Percentiles rank a stretch among this genome's conserved stretches.
These are phyloP conservation scores for Xenosphaeropsis pyriputrescens DNA, from an alignment of 2,329 filamentous ascomycete genomes.

Conservation along the genomic window DNA sequence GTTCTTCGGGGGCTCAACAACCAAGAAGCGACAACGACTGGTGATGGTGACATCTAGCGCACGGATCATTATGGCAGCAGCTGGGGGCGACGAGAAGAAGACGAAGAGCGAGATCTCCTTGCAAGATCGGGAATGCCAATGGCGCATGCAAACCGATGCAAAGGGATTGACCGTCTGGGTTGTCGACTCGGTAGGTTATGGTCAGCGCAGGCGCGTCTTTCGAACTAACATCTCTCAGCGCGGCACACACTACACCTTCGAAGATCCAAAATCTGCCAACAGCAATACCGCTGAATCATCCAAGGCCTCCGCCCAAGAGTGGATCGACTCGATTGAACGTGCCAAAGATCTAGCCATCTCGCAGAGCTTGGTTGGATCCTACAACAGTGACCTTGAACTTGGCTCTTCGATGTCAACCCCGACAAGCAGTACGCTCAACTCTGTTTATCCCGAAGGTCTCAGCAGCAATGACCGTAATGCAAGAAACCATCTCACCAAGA, in stretches of 20 bases:
- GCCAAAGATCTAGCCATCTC: slow-evolving; percentile 74
- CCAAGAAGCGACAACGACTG: slow-evolving; percentile 82
- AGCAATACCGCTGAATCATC: slow-evolving; percentile 43
- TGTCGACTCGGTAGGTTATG: slow-evolving; percentile 72
- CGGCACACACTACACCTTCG: slow-evolving; percentile 84
- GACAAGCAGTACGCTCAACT: slow-evolving; percentile 49
- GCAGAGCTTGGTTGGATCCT: slow-evolving; percentile 51
- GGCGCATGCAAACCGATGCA: slow-evolving; percentile 68
- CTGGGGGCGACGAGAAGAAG: slow-evolving; percentile 91
- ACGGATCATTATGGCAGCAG: slow-evolving; percentile 76
- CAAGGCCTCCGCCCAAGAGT: slow-evolving; percentile 67
- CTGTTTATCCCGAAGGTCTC: slow-evolving; percentile 36
- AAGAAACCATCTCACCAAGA: slow-evolving; percentile 43
- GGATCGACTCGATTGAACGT: slow-evolving; percentile 78
- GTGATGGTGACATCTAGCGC: slow-evolving; percentile 93
- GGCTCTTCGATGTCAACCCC: slow-evolving; percentile 63
- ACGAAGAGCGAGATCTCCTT: slow-evolving; percentile 87
- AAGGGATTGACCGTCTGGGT: slow-evolving; percentile 83
- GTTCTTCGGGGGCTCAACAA: slow-evolving; percentile 83
- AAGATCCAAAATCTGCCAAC: slow-evolving; percentile 66
- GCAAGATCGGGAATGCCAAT: slow-evolving; percentile 57
- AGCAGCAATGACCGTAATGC: slow-evolving; percentile 35
- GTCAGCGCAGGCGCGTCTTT: background rate
- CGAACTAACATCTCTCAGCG: slow-evolving; percentile 26
- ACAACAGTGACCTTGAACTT: slow-evolving; percentile 54